Conservation (phyloP, 495 filamentous ascomycete genomes). For the Tuber magnatum region DNA sequence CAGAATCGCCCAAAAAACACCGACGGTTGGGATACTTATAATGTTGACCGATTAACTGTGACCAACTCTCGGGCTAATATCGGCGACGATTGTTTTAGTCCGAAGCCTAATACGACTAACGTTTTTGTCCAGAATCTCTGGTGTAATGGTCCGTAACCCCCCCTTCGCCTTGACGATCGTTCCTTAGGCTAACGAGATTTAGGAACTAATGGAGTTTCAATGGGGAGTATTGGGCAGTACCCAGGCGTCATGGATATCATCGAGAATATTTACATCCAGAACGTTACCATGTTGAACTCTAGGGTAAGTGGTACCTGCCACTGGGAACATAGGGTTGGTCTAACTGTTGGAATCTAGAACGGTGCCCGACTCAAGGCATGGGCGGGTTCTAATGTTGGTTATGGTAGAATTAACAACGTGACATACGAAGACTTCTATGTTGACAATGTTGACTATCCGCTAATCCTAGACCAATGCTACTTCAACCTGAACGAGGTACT, state of each 20-base stretch:
- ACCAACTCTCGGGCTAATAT: slow-evolving; percentile 50
- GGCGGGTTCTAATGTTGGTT: slow-evolving; percentile 50
- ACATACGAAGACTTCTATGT: slow-evolving; percentile 54
- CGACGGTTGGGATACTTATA: slow-evolving; percentile 54
- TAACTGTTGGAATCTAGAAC: slow-evolving; percentile 41
- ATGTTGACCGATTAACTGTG: slow-evolving; percentile 48
- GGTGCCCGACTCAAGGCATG: slow-evolving; percentile 54
- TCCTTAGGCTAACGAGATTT: not conserved
- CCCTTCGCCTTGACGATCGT: not conserved
- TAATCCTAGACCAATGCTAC: slow-evolving; percentile 55
- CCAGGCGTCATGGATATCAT: slow-evolving; percentile 50
- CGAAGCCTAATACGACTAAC: slow-evolving; percentile 54
- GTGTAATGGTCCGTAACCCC: slow-evolving; percentile 46
- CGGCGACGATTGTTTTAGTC: slow-evolving; percentile 56
- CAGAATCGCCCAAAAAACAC: slow-evolving; percentile 51
- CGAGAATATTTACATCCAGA: slow-evolving; percentile 51
- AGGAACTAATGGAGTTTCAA: slow-evolving; percentile 51
- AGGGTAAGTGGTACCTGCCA: slow-evolving; percentile 16
- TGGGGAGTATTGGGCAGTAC: slow-evolving; percentile 56
- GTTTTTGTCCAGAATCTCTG: slow-evolving; percentile 53
- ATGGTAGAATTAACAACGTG: slow-evolving; percentile 54
- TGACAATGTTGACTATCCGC: slow-evolving; percentile 50
- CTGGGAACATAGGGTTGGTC: not conserved
- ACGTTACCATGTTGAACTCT: slow-evolving; percentile 52
- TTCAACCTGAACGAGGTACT: slow-evolving; percentile 48